Evolutionary conservation across 495 filamentous ascomycete genomes (phyloP), one percentile per base, ranked within the genome.

Genomic region (Penicillium canariense): DNA sequence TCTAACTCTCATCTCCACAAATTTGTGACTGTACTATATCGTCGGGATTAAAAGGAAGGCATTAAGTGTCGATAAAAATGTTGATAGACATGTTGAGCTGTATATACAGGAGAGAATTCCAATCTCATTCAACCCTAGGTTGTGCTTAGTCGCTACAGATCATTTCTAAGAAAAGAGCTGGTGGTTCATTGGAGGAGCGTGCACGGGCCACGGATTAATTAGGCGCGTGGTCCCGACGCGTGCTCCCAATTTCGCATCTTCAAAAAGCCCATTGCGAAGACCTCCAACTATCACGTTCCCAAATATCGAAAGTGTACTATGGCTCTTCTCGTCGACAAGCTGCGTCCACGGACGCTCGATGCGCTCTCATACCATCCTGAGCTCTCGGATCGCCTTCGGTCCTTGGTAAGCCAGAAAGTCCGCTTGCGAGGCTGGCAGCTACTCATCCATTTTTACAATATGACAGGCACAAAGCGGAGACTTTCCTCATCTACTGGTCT

Each of bases 401-500:
- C 95, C 10, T 81, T 98, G 54, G 93, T 96, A 83, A 65, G 82
- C 32, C 23, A 22, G 17, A 55, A 22, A 40, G n/a, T 49, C 32
- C 20, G 30, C 42, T 32, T 28, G 17, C 26, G 50, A 38, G 5
- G 36, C 31, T 32, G 17, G 22, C 40, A 49, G 54, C 45, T 58
- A 27, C 23, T 52, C 34, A 32, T 50, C 15, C 22, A 44, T 27
- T 48, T 17, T 15, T 31, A 14, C 27, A n/a, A 2, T 4, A 20
- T 31, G 54, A 48, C 59, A 97, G 92, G 94, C 94, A 7, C 89
- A 96, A 84, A 91, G 85, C 73, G 91, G 91, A 54, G 94, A 98
- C 68, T 97, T 98, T 64, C 94, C 94, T 49, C 95, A 98, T 69
- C 85, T 97, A 31, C 87, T 98, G 55, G 86, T 98, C 51, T 97